These are phyloP conservation scores for Tylopilus vinaceipallidus DNA, from an alignment of 768 basidiomycete species.

Conservation along the genomic window DNA sequence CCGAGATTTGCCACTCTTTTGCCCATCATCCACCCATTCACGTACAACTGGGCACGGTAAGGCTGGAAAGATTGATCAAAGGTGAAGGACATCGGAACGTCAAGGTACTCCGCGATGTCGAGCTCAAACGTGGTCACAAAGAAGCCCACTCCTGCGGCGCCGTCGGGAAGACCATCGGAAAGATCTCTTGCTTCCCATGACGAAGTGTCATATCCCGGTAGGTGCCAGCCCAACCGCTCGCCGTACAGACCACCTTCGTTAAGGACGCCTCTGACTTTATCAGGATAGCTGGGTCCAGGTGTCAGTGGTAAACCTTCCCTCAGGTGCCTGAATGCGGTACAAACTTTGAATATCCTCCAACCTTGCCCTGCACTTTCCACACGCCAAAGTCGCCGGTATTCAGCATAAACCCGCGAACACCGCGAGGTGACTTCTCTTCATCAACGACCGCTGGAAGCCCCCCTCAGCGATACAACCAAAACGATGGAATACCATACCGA, in stretches of 20 bases:
- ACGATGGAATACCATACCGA: neutral
- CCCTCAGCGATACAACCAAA: slow-evolving; percentile 1
- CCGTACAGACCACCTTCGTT: slow-evolving; percentile 74
- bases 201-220: slow-evolving; percentile 65
- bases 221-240: slow-evolving; percentile 74
- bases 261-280: slow-evolving; percentile 65
- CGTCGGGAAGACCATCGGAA: slow-evolving; percentile 54
- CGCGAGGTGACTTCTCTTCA: slow-evolving; percentile 69
- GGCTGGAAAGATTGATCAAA: slow-evolving; percentile 65
- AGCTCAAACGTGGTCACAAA: slow-evolving; percentile 75
- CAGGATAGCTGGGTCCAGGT: slow-evolving; percentile 55
- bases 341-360: slow-evolving; percentile 67
- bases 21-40: slow-evolving; percentile 91
- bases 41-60: slow-evolving; percentile 71
- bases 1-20: slow-evolving; percentile 73
- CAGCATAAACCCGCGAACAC: slow-evolving; percentile 75
- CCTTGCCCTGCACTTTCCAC: slow-evolving; percentile 77
- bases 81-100: slow-evolving; percentile 68
- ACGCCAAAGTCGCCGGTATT: slow-evolving; percentile 54
- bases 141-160: slow-evolving; percentile 72
- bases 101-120: slow-evolving; percentile 54
- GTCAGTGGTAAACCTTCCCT: neutral
- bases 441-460: slow-evolving; percentile 38
- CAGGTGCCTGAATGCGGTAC: slow-evolving; percentile 13
- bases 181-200: slow-evolving; percentile 59